These are phyloP conservation scores for Meredithiella fracta DNA, from an alignment of 2,329 filamentous ascomycete species.

Conservation along the genomic window DNA sequence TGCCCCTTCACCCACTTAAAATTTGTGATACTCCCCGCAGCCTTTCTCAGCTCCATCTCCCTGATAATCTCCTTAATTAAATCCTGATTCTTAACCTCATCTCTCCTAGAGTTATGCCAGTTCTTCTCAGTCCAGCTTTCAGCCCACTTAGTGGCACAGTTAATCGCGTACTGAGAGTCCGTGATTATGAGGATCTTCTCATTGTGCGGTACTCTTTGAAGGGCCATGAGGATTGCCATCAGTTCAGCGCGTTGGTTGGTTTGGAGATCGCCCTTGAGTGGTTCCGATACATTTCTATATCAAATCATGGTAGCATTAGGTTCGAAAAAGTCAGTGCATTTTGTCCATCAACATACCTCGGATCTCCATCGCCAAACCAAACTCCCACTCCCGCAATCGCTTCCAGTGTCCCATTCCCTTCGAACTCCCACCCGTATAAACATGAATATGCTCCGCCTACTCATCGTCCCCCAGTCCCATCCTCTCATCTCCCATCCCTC, in stretches of 20 bases:
- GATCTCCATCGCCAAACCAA: conserved; percentile 41
- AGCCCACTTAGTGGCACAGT: conserved; percentile 77
- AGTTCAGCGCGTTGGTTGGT: conserved; percentile 96
- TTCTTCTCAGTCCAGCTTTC: conserved; percentile 55
- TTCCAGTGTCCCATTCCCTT: conserved; percentile 36
- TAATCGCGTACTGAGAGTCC: conserved; percentile 84
- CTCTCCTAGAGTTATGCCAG: conserved; percentile 59
- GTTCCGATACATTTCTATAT: conserved; percentile 52
- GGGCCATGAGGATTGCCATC: conserved; percentile 67
- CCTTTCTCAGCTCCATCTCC: conserved; percentile 53
- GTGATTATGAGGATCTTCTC: conserved; percentile 61
- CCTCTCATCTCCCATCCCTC: conserved; percentile 21
- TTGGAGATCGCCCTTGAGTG: conserved; percentile 55
- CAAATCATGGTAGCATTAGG: not conserved
- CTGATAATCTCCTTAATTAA: conserved; percentile 56
- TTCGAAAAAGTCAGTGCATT: not conserved
- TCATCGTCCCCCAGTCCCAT: conserved; percentile 14
- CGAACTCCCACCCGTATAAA: conserved; percentile 50
- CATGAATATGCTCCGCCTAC: conserved; percentile 21
- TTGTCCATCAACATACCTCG: conserved; percentile 26
- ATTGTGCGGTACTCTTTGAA: conserved; percentile 55
- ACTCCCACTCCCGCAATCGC: conserved; percentile 46
- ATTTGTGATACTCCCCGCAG: conserved; percentile 41
- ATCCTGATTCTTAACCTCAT: conserved; percentile 72
- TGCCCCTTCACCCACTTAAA: conserved; percentile 92